Base-by-base conservation (phyloP, 2,329 filamentous ascomycete genomes). In the Aspergillus intermedius region DNA sequence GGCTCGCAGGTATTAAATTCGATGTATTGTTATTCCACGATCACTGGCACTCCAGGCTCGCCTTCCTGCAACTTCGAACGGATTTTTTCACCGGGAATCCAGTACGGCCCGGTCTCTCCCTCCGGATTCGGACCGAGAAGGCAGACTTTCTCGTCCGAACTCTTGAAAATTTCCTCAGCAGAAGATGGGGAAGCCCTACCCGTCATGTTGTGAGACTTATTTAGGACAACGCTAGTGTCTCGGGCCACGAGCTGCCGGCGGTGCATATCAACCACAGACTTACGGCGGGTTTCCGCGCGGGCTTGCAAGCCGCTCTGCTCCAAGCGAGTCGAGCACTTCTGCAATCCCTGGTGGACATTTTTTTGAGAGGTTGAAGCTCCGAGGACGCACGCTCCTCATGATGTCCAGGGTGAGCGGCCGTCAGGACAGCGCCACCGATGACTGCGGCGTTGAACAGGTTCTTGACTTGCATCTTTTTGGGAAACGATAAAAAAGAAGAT, bases 31-130 rank as follows among this genome's bases (percentile, higher is more conserved):
- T 62, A 62, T 41, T 74, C 70, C 9, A 73, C 50, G 23, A 65
- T 59, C 23, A 74, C 49, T 8, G 65, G 62, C 6, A 73, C 55
- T 28, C 70, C 70, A 1, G 53, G 46, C 47, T 73, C 52, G 23
- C 51, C 59, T 15, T 73, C 68, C 3, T 51, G 57, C 44, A 72
- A 55, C 39, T 73, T 57, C 3, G 63, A 57, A 17, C 70, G 64
- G 34, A 72, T 60, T n/a, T 63, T 54, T 47, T 72, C 69, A 12
- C 68, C 67, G 12, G 55, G 55, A 10, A 72, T 64, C 49, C 62
- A 80, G 65, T 76, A 79, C 8, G 77, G 77, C 3, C 59, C 56
- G 8, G 44, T 67, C 4, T 72, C 77, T 12, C 73, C 72, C 57
- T 79, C 76, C 0, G 76, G 76, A 21, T 67, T 72, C 58, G 64